These are phyloP conservation scores for Cucurbita moschata DNA, from an alignment of 306 rosid genomes.

Conservation along the genomic window DNA sequence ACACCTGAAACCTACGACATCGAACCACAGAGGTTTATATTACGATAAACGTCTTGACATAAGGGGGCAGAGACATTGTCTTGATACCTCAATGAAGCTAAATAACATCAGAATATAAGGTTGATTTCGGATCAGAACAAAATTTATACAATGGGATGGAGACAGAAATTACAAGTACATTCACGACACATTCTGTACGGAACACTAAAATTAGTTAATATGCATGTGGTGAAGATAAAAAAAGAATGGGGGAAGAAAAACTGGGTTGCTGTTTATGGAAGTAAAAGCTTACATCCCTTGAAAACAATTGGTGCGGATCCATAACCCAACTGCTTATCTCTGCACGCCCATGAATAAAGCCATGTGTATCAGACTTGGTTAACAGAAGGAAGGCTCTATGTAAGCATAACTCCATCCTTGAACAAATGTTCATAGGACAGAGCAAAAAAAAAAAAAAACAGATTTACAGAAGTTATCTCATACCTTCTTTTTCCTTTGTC, in stretches of 20 bases:
- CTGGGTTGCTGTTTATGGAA: background rate
- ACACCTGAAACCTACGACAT: no score
- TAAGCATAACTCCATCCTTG: no score
- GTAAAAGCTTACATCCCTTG: background rate
- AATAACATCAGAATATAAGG: no score
- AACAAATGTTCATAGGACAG: no score
- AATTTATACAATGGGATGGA: background rate
- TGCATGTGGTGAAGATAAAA: background rate
- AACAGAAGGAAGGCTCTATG: no score
- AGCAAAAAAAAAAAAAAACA: no score
- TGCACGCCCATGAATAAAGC: background rate
- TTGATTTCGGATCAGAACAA: background rate
- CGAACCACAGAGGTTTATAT: no score
- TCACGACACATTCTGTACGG: background rate
- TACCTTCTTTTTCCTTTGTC: conserved; percentile 47
- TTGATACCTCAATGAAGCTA: no score
- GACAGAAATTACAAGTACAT: background rate
- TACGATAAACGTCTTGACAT: no score
- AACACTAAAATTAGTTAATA: background rate
- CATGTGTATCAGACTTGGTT: background rate
- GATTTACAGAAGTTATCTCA: background rate
- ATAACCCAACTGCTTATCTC: background rate
- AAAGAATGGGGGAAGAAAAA: background rate
- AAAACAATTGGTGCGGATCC: background rate
- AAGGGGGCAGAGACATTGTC: no score